Conservation (phyloP, 768 basidiomycete genomes). For the Ramaria rubella region DNA sequence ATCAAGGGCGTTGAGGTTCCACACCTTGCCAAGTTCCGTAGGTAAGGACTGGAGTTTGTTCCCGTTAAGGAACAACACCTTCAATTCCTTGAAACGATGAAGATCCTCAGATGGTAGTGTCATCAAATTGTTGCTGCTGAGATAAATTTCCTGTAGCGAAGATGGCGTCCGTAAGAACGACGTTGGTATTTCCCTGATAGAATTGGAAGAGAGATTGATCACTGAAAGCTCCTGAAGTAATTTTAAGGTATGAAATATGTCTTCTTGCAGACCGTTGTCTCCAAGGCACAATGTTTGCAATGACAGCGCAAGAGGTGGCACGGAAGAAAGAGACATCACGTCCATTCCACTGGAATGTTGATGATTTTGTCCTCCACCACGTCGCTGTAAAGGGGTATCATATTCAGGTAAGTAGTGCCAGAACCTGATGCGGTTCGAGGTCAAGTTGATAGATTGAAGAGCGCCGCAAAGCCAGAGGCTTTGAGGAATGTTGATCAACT, state of each 20-base stretch:
- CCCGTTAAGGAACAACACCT: conserved; percentile 83
- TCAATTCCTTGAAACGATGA: conserved; percentile 57
- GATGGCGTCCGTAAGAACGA: conserved; percentile 66
- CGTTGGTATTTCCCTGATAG: conserved; percentile 81
- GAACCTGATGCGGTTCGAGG: conserved; percentile 73
- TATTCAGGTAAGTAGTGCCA: conserved; percentile 57
- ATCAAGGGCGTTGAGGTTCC: conserved; percentile 73
- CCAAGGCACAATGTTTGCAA: conserved; percentile 79
- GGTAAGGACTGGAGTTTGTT: conserved; percentile 91
- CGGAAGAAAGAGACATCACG: conserved; percentile 15
- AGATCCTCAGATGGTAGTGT: conserved; percentile 87
- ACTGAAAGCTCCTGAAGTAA: conserved; percentile 70
- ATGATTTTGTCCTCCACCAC: conserved; percentile 40
- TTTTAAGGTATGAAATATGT: conserved; percentile 66
- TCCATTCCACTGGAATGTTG: conserved; percentile 30
- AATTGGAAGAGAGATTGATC: conserved; percentile 94
- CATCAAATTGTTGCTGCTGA: conserved; percentile 90
- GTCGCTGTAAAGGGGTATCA: neutral
- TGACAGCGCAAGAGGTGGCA: conserved; percentile 52
- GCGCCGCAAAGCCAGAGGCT: conserved; percentile 80
- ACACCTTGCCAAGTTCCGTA: conserved; percentile 80
- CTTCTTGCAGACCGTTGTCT: conserved; percentile 83
- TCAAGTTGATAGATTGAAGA: conserved; percentile 70
- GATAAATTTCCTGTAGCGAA: conserved; percentile 74
- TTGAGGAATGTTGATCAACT: conserved; percentile 67